A percentile compares a stretch with the other conserved stretches of the same genome.
phyloP scores from a whole-genome alignment of 805 yeast genomes.

The Saccharomycopsis javanensis region DNA sequence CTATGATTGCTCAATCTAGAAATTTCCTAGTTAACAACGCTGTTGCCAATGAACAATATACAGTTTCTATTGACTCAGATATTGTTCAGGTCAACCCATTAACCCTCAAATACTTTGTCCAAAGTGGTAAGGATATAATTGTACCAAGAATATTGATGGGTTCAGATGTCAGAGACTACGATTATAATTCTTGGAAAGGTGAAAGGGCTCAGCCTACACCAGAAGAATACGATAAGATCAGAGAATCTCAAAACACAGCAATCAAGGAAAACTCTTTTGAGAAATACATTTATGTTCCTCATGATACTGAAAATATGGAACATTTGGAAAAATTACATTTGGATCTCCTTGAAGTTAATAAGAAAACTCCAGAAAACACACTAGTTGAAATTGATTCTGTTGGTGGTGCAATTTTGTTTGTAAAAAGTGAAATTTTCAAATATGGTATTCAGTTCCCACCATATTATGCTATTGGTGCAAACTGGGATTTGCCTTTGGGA shows the following conservation, averaged over 20 bases:
- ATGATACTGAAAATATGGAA: constrained; percentile 19
- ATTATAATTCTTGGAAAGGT: constrained; percentile 31
- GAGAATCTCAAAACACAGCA: constrained; percentile 22
- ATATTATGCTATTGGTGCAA: constrained; percentile 33
- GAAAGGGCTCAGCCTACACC: constrained; percentile 23
- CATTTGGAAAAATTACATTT: constrained; percentile 22
- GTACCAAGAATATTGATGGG: constrained; percentile 27
- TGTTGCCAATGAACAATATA: constrained; percentile 24
- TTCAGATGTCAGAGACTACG: constrained; percentile 25
- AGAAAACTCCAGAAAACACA: constrained; percentile 10
- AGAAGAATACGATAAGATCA: constrained; percentile 19
- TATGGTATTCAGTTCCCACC: constrained; percentile 37
- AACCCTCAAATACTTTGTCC: constrained; percentile 22
- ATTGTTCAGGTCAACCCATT: constrained; percentile 23
- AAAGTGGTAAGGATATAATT: constrained; percentile 25
- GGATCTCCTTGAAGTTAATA: constrained; percentile 16
- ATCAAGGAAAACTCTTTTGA: constrained; percentile 22
- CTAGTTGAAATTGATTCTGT: constrained; percentile 33
- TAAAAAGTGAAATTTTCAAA: constrained; percentile 33
- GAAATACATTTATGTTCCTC: constrained; percentile 24
- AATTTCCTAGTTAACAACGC: constrained; percentile 24
- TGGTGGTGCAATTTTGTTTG: constrained; percentile 42
- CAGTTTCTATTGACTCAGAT: constrained; percentile 28
- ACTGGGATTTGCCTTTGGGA: constrained; percentile 31
- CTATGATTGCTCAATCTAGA: constrained; percentile 24